Conservation (phyloP, 306 rosid species). For the Senna tora region DNA sequence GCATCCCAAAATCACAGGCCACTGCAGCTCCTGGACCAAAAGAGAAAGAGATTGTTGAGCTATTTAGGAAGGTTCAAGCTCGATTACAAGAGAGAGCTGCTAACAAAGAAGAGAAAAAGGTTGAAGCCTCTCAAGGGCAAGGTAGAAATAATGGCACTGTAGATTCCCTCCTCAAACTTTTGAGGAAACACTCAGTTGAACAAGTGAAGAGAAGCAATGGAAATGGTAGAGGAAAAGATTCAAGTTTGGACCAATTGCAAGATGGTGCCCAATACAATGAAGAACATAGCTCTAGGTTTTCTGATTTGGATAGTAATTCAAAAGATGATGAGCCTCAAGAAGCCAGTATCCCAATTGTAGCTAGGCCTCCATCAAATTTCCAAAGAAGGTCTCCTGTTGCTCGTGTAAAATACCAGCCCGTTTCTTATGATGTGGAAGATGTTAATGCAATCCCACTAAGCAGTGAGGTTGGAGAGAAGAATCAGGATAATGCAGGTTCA, state of each 20-base stretch:
- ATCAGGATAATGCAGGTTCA: slow-evolving; percentile 38
- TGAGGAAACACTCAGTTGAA: slow-evolving; percentile 82
- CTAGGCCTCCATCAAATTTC: slow-evolving; percentile 81
- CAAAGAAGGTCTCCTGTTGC: slow-evolving; percentile 87
- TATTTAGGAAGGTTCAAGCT: slow-evolving; percentile 91
- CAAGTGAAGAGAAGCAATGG: slow-evolving; percentile 66
- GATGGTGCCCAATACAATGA: slow-evolving; percentile 49
- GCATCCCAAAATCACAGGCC: slow-evolving; percentile 64
- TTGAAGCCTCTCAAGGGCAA: slow-evolving; percentile 57
- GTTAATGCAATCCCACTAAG: slow-evolving; percentile 34
- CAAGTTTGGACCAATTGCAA: slow-evolving; percentile 51
- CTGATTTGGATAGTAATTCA: slow-evolving; percentile 50
- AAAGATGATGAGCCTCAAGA: slow-evolving; percentile 63
- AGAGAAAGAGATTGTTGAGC: slow-evolving; percentile 95
- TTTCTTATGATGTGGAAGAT: slow-evolving; percentile 47
- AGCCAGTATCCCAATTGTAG: slow-evolving; percentile 38
- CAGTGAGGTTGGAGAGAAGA: slow-evolving; percentile 44
- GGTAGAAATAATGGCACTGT: slow-evolving; percentile 75
- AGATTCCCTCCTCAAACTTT: slow-evolving; percentile 84
- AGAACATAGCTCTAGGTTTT: slow-evolving; percentile 44
- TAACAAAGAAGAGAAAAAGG: slow-evolving; percentile 77
- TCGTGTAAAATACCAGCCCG: slow-evolving; percentile 65
- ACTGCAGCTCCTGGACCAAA: slow-evolving; percentile 88
- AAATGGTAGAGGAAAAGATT: slow-evolving; percentile 50
- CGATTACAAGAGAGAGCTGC: slow-evolving; percentile 83